A percentile compares a stretch with the other conserved stretches of the same genome.
Conservation (phyloP, 768 basidiomycete species). For the Boletus insuetus region DNA sequence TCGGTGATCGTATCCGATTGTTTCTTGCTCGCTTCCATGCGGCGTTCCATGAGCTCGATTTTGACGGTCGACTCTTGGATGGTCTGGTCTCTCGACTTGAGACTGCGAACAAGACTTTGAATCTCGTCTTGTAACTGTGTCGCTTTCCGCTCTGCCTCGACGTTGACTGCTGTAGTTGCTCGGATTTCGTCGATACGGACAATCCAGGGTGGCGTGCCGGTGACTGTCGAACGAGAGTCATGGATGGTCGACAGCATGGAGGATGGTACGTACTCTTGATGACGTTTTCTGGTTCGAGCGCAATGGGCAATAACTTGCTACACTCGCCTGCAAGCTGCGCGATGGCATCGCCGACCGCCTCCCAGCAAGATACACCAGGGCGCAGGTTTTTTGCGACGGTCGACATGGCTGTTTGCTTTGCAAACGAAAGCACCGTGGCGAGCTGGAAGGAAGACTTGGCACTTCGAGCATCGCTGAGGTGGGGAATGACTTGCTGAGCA, state of each 20-base stretch:
- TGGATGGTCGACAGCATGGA: not conserved
- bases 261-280: conserved; percentile 59
- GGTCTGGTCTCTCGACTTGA: conserved; percentile 86
- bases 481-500: conserved; percentile 84
- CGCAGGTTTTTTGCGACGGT: conserved; percentile 68
- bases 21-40: conserved; percentile 88
- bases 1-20: conserved; percentile 82
- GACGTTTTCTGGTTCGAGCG: conserved; percentile 73
- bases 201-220: conserved; percentile 83
- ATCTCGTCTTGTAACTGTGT: conserved; percentile 86
- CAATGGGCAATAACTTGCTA: conserved; percentile 63
- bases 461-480: conserved; percentile 76
- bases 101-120: conserved; percentile 77
- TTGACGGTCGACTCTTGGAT: conserved; percentile 89
- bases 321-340: conserved; percentile 69
- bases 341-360: conserved; percentile 69
- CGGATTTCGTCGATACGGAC: conserved; percentile 80
- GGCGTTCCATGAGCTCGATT: conserved; percentile 92
- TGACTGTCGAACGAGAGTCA: conserved; percentile 42
- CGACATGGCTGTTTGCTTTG: conserved; percentile 68
- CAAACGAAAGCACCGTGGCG: conserved; percentile 62
- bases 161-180: conserved; percentile 76
- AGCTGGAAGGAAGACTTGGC: conserved; percentile 80
- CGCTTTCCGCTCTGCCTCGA: conserved; percentile 90
- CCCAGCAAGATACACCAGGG: conserved; percentile 71